Conservation (phyloP, 1,284 basidiomycete genomes). For the Malassezia arunalokei region DNA sequence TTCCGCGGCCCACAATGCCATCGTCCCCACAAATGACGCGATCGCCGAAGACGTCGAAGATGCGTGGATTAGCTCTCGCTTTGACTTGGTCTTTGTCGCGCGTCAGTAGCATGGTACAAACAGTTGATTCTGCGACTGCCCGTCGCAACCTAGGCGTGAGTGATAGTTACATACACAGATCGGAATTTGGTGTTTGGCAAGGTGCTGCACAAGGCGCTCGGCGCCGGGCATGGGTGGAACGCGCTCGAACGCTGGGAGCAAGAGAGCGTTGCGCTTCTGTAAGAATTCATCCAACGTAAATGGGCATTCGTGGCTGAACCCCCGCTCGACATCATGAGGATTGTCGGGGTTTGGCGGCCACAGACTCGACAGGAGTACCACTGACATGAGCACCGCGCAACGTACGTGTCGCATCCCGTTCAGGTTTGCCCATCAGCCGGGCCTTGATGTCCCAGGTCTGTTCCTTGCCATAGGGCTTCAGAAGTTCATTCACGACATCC, state of each 20-base stretch:
- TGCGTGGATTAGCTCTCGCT: constrained; percentile 21
- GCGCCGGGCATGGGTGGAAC: constrained; percentile 45
- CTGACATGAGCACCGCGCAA: not conserved
- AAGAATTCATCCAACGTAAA: constrained; percentile 41
- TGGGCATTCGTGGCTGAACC: constrained; percentile 32
- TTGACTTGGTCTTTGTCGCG: constrained; percentile 30
- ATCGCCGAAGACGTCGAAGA: constrained; percentile 34
- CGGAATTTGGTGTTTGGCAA: constrained; percentile 36
- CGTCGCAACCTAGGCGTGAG: constrained; percentile 25
- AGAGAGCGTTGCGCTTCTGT: constrained; percentile 27
- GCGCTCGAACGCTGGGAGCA: constrained; percentile 33
- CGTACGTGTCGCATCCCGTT: constrained; percentile 38
- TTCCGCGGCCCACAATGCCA: constrained; percentile 29
- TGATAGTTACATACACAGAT: constrained; percentile 25
- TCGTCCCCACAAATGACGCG: constrained; percentile 44
- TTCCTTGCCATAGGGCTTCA: constrained; percentile 42
- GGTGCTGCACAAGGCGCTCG: constrained; percentile 34
- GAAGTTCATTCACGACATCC: constrained; percentile 41
- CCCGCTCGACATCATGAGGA: constrained; percentile 15
- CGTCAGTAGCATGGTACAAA: constrained; percentile 9
- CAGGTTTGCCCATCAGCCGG: constrained; percentile 44
- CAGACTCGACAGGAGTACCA: constrained; percentile 25
- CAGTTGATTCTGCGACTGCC: constrained; percentile 41
- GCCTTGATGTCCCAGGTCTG: constrained; percentile 47
- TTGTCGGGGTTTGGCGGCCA: constrained; percentile 27